Evolutionary conservation across 2,329 filamentous ascomycete species (phyloP), one percentile per base, ranked within the genome.

Genomic region (Xylariaceae sp.): DNA sequence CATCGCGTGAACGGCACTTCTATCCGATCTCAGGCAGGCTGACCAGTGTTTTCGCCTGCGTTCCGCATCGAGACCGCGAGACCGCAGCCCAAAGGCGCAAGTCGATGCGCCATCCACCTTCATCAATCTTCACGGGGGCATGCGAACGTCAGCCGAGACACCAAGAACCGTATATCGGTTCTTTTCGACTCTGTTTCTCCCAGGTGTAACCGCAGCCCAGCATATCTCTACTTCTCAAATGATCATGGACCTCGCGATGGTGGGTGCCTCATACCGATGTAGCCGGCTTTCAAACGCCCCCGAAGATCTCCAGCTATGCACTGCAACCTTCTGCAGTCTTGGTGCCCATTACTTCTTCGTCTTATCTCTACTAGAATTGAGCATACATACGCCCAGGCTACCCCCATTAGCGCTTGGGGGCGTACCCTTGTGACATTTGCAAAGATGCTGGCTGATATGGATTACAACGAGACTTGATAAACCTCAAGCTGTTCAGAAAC

Each of bases 171-270:
- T 46, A 52, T 50, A 52, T 59, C 60, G 56, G 51, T 50, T 55
- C 52, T 50, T 53, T 54, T 21, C n/a, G 52, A 59, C 37, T 50
- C 29, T 57, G 56, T 61, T 51, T 59, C 46, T 50, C 23, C 18
- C 29, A 52, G 49, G 61, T 63, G 52, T 57, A 48, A 61, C 61
- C 41, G 47, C 56, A 61, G n/a, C n/a, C n/a, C n/a, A n/a, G 44
- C 29, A 48, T 37, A 44, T 54, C 48, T 54, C 60, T 56, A 53
- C 50, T 50, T 56, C 49, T 51, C 56, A 56, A 44, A 54, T 52
- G 60, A 57, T 57, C 54, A 55, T 48, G 43, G 42, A 40, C 51
- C 37, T 41, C 44, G 44, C 41, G 20, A 42, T 43, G 44, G 42
- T 37, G 50, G 10, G 42, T 32, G 40, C 50, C 40, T 49, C 32